These are phyloP conservation scores for Gnaphalium uliginosum DNA, from an alignment of 129 eudicot species.

Conservation along the genomic window DNA sequence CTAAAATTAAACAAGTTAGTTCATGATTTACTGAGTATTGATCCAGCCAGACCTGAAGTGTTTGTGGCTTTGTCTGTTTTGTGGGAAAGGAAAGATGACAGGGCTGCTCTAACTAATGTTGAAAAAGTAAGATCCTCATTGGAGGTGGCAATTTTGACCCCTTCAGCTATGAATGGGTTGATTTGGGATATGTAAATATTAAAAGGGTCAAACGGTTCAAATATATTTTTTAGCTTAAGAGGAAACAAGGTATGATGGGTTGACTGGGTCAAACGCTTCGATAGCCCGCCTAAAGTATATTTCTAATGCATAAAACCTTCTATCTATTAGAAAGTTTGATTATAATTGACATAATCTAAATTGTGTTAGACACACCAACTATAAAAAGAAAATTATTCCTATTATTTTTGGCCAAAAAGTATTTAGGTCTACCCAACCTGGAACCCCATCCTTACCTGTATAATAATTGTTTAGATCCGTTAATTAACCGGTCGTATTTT, in stretches of 20 bases:
- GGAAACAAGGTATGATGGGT: neutral
- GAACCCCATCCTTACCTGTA: neutral
- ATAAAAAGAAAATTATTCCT: neutral
- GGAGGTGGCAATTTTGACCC: neutral
- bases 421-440: neutral
- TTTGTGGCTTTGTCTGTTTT: conserved; percentile 90
- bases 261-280: neutral
- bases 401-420: neutral
- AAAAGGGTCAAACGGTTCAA: neutral
- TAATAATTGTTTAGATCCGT: neutral
- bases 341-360: neutral
- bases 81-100: conserved; percentile 95
- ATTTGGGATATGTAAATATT: neutral
- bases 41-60: conserved; percentile 92
- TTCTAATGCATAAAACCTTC: neutral
- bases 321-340: neutral
- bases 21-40: conserved; percentile 77
- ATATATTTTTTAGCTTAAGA: neutral
- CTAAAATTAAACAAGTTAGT: conserved; percentile 82
- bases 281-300: neutral
- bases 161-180: neutral
- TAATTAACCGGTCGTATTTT: neutral
- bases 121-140: conserved; percentile 59
- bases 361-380: neutral
- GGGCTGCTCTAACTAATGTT: conserved; percentile 83